These are phyloP conservation scores for Podila verticillata DNA, from an alignment of 192 early-diverging fungal species.

Conservation along the genomic window DNA sequence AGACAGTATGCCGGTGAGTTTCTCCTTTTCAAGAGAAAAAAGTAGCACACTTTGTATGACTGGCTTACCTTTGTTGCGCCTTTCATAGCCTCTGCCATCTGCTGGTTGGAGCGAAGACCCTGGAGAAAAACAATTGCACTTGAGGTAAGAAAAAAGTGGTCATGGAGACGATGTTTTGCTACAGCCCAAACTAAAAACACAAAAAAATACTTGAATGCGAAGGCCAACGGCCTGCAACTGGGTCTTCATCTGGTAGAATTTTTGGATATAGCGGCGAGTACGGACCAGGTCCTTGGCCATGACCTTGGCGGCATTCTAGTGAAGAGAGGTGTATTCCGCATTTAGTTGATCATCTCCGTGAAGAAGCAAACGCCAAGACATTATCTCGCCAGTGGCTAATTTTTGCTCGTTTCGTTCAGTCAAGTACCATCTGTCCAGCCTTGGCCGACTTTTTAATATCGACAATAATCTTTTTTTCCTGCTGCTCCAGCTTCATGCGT, in stretches of 20 bases:
- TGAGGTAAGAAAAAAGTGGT: background rate
- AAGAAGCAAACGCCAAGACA: background rate
- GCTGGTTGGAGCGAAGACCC: slow-evolving; percentile 93
- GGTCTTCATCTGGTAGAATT: slow-evolving; percentile 96
- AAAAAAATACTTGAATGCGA: slow-evolving; percentile 78
- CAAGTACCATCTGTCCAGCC: slow-evolving; percentile 85
- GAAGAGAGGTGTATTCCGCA: background rate
- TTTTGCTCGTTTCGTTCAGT: too few relatives aligned
- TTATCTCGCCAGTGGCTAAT: background rate
- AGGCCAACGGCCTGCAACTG: slow-evolving; percentile 93
- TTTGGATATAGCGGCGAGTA: slow-evolving; percentile 92
- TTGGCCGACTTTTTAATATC: slow-evolving; percentile 96
- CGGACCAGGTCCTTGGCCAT: slow-evolving; percentile 99
- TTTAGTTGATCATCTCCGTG: background rate
- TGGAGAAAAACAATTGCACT: slow-evolving; percentile 44
- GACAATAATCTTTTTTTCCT: slow-evolving; percentile 94
- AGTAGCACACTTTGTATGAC: too few relatives aligned
- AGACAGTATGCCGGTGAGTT: background rate
- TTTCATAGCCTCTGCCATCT: slow-evolving; percentile 95
- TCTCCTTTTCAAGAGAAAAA: background rate
- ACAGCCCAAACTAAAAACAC: background rate
- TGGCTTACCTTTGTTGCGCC: slow-evolving; percentile 83
- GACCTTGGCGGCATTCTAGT: slow-evolving; percentile 84
- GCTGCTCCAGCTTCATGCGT: slow-evolving; percentile 84
- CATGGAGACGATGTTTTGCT: too few relatives aligned